These are phyloP conservation scores for Malus asiatica DNA, from an alignment of 306 rosid species.

Conservation along the genomic window DNA sequence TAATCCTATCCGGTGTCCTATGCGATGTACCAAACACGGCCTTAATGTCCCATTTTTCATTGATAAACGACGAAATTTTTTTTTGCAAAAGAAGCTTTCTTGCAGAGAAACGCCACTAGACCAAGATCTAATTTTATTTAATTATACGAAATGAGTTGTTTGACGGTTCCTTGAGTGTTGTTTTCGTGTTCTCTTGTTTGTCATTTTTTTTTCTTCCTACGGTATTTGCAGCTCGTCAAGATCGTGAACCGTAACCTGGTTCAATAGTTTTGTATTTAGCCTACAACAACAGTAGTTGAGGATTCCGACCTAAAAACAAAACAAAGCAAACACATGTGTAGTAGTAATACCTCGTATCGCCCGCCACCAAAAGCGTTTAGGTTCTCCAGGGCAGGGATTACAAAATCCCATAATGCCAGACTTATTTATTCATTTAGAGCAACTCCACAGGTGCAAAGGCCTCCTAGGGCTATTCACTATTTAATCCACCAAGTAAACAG, in stretches of 20 bases:
- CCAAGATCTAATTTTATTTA: no score
- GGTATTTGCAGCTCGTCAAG: conserved; percentile 64
- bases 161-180: no score
- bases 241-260: conserved; percentile 67
- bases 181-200: no score
- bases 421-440: conserved; percentile 61
- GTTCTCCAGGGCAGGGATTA: conserved; percentile 89
- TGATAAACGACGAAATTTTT: no score
- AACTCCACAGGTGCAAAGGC: no score
- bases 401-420: conserved; percentile 95
- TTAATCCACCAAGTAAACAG: no score
- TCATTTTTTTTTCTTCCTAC: conserved; percentile 11
- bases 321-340: neutral
- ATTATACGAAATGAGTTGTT: no score
- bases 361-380: conserved; percentile 47
- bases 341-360: conserved; percentile 48
- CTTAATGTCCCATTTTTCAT: no score
- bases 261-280: conserved; percentile 1
- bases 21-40: no score
- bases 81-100: no score
- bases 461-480: no score
- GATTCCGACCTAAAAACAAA: neutral
- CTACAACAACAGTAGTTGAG: neutral
- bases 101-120: rapidly evolving
- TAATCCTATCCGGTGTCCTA: no score